Conservation (phyloP, 1,284 basidiomycete genomes). For the Prillingera fragicola region DNA sequence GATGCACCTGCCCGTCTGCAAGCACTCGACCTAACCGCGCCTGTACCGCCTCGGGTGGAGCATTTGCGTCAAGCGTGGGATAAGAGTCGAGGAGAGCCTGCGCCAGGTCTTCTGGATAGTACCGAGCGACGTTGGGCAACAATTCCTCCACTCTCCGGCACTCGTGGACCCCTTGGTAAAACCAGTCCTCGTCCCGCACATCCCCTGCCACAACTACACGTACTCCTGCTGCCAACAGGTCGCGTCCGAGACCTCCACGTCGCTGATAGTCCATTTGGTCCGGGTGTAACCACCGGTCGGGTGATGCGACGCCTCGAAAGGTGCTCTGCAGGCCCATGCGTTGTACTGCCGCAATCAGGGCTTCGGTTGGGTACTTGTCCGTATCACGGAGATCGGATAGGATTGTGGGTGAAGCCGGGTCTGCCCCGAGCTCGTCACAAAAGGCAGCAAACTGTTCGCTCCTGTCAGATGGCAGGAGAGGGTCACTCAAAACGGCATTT, state of each 20-base stretch:
- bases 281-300: constrained; percentile 55
- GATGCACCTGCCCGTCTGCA: constrained; percentile 63
- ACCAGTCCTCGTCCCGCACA: constrained; percentile 58
- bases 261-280: constrained; percentile 62
- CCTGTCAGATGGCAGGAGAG: constrained; percentile 53
- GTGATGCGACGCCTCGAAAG: constrained; percentile 63
- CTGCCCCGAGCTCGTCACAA: constrained; percentile 55
- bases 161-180: constrained; percentile 64
- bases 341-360: constrained; percentile 57
- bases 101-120: constrained; percentile 55
- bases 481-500: constrained; percentile 59
- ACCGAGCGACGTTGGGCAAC: constrained; percentile 57
- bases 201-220: constrained; percentile 61
- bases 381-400: constrained; percentile 55
- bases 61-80: constrained; percentile 37
- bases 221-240: constrained; percentile 57
- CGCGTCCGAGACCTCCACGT: constrained; percentile 56
- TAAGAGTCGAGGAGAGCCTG: constrained; percentile 53
- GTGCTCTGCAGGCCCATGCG: constrained; percentile 52
- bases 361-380: constrained; percentile 50
- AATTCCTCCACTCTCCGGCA: constrained; percentile 58
- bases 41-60: constrained; percentile 48
- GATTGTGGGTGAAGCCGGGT: constrained; percentile 53
- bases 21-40: constrained; percentile 55
- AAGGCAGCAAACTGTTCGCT: constrained; percentile 60